Conservation (phyloP, 306 rosid genomes). For the Sicyos baderoa region DNA sequence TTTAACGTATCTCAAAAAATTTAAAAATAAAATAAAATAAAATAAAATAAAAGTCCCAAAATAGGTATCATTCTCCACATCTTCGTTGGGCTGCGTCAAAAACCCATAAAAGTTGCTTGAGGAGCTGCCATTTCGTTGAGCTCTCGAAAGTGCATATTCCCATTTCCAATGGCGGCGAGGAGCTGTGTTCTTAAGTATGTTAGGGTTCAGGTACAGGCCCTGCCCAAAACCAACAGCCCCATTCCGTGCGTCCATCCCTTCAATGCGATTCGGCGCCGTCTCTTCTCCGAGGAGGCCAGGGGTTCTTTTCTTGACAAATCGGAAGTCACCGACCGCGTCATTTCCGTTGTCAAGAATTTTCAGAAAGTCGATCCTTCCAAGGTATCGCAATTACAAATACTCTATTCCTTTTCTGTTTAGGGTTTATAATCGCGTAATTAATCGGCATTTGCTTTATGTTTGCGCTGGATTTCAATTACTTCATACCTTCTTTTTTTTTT, state of each 20-base stretch:
- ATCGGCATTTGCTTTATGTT: not conserved
- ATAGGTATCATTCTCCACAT: not conserved
- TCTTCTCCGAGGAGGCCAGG: slow-evolving; percentile 62
- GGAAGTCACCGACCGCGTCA: slow-evolving; percentile 89
- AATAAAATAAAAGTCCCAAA: too few species aligned
- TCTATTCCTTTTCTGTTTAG: not conserved
- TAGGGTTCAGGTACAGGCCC: slow-evolving; percentile 53
- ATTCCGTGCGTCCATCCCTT: slow-evolving; percentile 24
- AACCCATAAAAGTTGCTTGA: not conserved
- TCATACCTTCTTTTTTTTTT: too few species aligned
- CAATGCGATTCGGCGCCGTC: slow-evolving; percentile 39
- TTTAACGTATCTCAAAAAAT: too few species aligned
- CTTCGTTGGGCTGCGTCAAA: not conserved
- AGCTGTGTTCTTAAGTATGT: slow-evolving; percentile 45
- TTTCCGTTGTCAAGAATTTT: slow-evolving; percentile 82
- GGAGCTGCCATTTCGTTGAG: slow-evolving; percentile 1
- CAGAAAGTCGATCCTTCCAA: slow-evolving; percentile 88
- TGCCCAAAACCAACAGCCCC: slow-evolving; percentile 25
- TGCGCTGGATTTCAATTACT: not conserved
- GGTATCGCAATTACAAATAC: slow-evolving; percentile 39
- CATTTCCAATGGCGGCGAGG: slow-evolving; percentile 66
- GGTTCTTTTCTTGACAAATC: slow-evolving; percentile 84
- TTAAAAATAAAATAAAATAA: too few species aligned
- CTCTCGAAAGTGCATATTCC: not conserved
- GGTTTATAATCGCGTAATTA: not conserved